Evolutionary conservation across 805 yeast species (phyloP), one percentile per base, ranked within the genome.

Genomic region (Candida nitratophila): DNA sequence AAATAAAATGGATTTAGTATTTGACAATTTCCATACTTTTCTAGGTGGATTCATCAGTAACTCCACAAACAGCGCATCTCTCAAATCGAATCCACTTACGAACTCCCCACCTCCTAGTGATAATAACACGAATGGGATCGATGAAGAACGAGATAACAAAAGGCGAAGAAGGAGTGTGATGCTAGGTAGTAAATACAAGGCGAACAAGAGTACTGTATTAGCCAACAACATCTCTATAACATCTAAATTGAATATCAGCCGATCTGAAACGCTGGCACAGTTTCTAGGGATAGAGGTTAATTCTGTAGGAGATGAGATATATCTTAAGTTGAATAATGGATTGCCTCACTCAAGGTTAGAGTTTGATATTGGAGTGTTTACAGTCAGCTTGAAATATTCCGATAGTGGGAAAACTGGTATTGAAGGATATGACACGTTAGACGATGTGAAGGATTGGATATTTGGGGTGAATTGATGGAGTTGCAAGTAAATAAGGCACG

Each of bases 1-100:
- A 35, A 61, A 58, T 50, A 62, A 61, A 48, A 44, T 51, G 2
- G 66, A 61, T 45, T 47, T 58, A 15, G 24, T 27, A 5, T 3
- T 19, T 3, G 24, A 27, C 20, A 34, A 20, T 20, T 19, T 21
- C 21, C 7, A 36, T 36, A 8, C 19, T 14, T 22, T 22, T 10
- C 3, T 21, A 14, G 15, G 30, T 22, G 29, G 19, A 14, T 22
- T 22, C 3, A 15, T 6, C 4, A 33, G 21, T 12, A 17, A n/a
- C 12, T 12, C 11, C 12, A 16, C 36, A 33, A 16, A 15, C 21
- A 17, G 12, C 5, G 21, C 19, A 12, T 8, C 32, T 17, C 20
- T 19, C 7, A 20, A 21, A 5, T 10, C 3, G 4, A n/a, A n/a
- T n/a, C n/a, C n/a, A n/a, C n/a, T n/a, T n/a, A n/a, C n/a, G n/a